Base-by-base conservation (phyloP, 805 yeast genomes). In the Candida awuae region DNA sequence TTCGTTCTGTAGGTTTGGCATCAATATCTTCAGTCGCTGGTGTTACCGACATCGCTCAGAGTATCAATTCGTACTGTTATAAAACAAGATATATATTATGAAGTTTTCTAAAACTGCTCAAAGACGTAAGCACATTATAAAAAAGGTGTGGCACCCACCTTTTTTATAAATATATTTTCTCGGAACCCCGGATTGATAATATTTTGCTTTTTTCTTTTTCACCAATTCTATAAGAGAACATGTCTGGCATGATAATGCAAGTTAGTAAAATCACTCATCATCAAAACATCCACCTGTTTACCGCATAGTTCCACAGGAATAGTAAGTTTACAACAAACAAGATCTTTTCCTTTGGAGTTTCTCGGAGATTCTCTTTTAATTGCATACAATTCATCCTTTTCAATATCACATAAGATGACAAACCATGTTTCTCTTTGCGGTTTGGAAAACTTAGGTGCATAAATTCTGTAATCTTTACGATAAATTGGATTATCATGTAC, bases 371-470 rank as follows among this genome's bases (percentile, higher is more conserved):
- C 81, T 52, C 97, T 74, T 53, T 84, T 85, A 32, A 90, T 63
- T 30, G 80, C 67, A 28, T 71, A 59, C 20, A 90, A 55, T 51
- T 79, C 84, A 32, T 70, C 70, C 3, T 59, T 64, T 6, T 63
- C 59, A 20, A 61, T 60, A 45, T 77, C 75, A 44, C 73, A 63
- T 8, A 79, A 49, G 34, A 90, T 72, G 8, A 79, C 71, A 57
- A 90, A 85, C 97, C 98, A 92, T 0, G 94, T 77, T 56, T 92
- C 97, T 52, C 86, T 80, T 60, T 92, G 98, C 2, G 78, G 67
- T 59, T 92, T 90, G 32, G 95, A 94, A 63, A 84, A 92, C 50
- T 73, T 75, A 3, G 94, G 90, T 41, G 88, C 68, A 52, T 79
- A 76, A 37, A 85, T 73, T 47, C 73, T 74, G 64, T 77, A 83